A percentile compares a stretch with the other conserved stretches of the same genome.
Evolutionary conservation across 768 basidiomycete species (phyloP).

Genomic region (Calocera viscosa): DNA sequence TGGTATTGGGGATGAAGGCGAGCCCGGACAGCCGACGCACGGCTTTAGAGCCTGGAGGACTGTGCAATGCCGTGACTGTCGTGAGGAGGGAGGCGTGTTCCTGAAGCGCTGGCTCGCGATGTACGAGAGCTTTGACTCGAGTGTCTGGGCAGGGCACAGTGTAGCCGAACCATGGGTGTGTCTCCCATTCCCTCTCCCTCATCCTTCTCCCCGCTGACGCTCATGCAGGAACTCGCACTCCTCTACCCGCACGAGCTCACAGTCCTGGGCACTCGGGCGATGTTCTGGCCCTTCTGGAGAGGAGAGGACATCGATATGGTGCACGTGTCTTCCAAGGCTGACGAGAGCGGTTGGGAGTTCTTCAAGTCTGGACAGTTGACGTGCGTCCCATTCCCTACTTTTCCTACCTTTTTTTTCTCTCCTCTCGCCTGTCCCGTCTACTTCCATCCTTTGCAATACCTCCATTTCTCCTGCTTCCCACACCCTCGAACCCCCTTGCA

Average conservation of each 20-base stretch:
- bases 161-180: conserved; percentile 25
- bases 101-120: conserved; percentile 27
- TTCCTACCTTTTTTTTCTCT: too few relatives aligned
- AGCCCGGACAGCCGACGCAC: conserved; percentile 21
- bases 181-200: too few relatives aligned
- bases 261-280: background rate
- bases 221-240: background rate
- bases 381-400: background rate
- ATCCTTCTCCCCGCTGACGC: background rate
- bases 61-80: conserved; percentile 28
- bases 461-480: too few relatives aligned
- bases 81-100: conserved; percentile 22
- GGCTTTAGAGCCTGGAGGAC: conserved; percentile 24
- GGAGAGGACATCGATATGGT: background rate
- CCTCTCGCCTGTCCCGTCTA: too few relatives aligned
- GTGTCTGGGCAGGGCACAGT: conserved; percentile 24
- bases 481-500: too few relatives aligned
- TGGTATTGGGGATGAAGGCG: conserved; percentile 26
- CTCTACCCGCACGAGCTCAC: background rate
- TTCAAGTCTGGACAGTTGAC: background rate
- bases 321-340: background rate
- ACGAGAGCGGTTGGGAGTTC: background rate
- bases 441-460: too few relatives aligned
- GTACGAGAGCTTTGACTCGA: conserved; percentile 23
- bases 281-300: background rate